These are phyloP conservation scores for Claviceps fusiformis DNA, from an alignment of 2,329 filamentous ascomycete species.

Conservation along the genomic window DNA sequence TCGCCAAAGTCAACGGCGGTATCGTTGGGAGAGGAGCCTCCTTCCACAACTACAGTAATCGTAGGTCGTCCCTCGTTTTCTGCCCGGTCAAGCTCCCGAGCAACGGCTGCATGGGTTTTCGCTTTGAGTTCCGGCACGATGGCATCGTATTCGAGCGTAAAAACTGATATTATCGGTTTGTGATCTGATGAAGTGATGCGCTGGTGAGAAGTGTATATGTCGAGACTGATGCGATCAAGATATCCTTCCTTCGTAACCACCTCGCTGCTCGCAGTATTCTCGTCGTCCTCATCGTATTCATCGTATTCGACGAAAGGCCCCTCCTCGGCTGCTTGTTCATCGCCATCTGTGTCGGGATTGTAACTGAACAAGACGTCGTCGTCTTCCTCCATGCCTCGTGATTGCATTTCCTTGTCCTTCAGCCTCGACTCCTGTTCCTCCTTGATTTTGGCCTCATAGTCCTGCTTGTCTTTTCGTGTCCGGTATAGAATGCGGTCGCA, in stretches of 20 bases:
- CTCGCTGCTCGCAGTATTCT: constrained; percentile 23
- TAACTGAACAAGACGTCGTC: constrained; percentile 88
- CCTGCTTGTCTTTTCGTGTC: constrained; percentile 55
- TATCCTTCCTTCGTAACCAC: constrained; percentile 45
- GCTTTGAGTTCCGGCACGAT: constrained; percentile 77
- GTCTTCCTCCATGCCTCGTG: constrained; percentile 60
- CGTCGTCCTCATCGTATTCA: constrained; percentile 38
- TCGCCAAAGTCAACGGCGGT: constrained; percentile 63
- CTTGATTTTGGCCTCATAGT: constrained; percentile 47
- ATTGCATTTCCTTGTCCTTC: constrained; percentile 75
- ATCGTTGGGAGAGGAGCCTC: constrained; percentile 28
- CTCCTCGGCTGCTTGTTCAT: constrained; percentile 21
- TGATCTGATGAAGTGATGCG: constrained; percentile 86
- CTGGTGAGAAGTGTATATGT: constrained; percentile 77
- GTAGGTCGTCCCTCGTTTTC: constrained; percentile 83
- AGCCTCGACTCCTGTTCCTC: constrained; percentile 55
- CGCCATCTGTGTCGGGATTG: constrained; percentile 64
- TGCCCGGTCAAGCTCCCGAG: constrained; percentile 71
- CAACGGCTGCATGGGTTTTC: constrained; percentile 73
- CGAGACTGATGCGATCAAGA: constrained; percentile 38
- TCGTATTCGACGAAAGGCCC: constrained; percentile 40
- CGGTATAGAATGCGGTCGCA: constrained; percentile 88
- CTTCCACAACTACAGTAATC: constrained; percentile 70
- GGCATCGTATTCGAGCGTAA: constrained; percentile 73
- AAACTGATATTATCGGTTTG: constrained; percentile 77